phyloP scores from a whole-genome alignment of 176 grass and related monocot species.

The Chrysopogon serrulatus region DNA sequence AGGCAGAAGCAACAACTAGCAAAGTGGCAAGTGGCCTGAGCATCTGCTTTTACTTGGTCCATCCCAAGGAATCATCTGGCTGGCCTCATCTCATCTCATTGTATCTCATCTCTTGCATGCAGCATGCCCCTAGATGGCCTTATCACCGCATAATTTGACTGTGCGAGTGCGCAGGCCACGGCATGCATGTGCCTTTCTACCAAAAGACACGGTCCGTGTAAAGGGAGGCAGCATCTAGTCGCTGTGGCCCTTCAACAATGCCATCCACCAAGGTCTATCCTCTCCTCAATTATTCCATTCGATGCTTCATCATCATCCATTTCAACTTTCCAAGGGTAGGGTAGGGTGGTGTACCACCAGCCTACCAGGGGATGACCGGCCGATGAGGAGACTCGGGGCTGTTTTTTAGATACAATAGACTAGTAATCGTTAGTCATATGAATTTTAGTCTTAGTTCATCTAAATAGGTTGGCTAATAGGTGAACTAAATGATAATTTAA shows the following conservation, averaged over 20 bases:
- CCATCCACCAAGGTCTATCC: constrained; percentile 18
- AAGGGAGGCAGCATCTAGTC: constrained; percentile 19
- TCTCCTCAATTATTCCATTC: background rate
- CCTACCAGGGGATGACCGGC: background rate
- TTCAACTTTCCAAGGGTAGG: background rate
- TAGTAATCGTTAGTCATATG: no score
- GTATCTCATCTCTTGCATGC: no score
- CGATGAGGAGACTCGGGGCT: background rate
- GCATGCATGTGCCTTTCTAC: constrained; percentile 9
- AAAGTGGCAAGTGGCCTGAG: background rate
- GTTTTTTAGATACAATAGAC: background rate
- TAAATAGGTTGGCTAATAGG: no score
- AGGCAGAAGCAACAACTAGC: background rate
- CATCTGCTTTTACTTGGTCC: background rate
- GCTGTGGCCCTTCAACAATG: constrained; percentile 10
- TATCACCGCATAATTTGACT: no score
- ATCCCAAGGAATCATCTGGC: background rate
- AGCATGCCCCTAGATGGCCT: no score
- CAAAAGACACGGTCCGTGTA: constrained; percentile 25
- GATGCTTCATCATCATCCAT: background rate
- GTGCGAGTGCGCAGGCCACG: constrained; percentile 13
- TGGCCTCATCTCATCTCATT: background rate
- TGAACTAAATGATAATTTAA: no score
- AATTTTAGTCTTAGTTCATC: no score
- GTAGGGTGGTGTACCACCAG: no score